Conservation (phyloP, 208 protist genomes). For the Leishmania turanica region DNA sequence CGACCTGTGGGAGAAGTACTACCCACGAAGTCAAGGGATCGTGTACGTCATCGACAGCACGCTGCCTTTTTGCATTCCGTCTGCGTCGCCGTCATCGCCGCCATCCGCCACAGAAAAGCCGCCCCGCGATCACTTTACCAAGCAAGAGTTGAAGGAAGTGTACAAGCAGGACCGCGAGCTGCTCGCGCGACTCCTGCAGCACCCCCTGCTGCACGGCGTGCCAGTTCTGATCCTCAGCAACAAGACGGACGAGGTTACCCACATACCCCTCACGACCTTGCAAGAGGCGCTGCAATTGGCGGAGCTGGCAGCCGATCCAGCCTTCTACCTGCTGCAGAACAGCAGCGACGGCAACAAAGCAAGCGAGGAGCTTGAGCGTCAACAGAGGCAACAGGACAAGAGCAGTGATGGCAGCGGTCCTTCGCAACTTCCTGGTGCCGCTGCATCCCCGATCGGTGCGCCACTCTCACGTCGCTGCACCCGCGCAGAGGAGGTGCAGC, state of each 20-base stretch:
- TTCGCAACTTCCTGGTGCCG: neutral
- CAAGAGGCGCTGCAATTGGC: constrained; percentile 72
- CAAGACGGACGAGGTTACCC: constrained; percentile 86
- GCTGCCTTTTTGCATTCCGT: constrained; percentile 11
- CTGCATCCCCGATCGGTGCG: neutral
- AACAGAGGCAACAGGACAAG: neutral
- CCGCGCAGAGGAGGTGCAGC: constrained; percentile 12
- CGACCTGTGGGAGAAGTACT: constrained; percentile 97
- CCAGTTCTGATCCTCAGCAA: constrained; percentile 94
- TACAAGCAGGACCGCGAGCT: constrained; percentile 53
- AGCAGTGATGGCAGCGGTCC: neutral
- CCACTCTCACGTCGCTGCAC: constrained; percentile 13
- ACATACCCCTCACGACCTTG: constrained; percentile 55
- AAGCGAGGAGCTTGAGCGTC: neutral
- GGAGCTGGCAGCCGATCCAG: constrained; percentile 45
- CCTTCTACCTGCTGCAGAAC: constrained; percentile 42
- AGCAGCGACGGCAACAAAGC: neutral
- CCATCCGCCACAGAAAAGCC: neutral
- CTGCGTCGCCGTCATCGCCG: neutral
- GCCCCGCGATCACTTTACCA: constrained; percentile 26
- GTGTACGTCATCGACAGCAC: constrained; percentile 94
- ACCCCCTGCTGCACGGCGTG: constrained; percentile 81
- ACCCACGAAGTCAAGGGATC: constrained; percentile 89
- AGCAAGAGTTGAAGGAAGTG: constrained; percentile 18
- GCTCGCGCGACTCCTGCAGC: constrained; percentile 66